Conservation (phyloP, 345 rosid genomes). For the Mangifera indica region DNA sequence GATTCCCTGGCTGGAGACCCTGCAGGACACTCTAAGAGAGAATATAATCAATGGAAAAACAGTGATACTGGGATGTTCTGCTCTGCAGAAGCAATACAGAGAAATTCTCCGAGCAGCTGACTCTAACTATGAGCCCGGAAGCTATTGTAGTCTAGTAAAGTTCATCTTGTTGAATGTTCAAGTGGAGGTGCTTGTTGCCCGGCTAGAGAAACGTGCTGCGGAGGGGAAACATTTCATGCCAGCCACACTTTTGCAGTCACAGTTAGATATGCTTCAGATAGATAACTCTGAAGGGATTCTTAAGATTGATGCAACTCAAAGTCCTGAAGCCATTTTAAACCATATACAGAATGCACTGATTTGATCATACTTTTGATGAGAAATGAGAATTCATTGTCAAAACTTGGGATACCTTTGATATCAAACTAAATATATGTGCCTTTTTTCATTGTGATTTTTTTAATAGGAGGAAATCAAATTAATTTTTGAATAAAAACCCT, state of each 20-base stretch:
- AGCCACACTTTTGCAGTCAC: conserved; percentile 28
- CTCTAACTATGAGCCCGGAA: conserved; percentile 41
- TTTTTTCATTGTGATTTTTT: no score
- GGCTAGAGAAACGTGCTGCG: conserved; percentile 58
- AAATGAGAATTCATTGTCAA: background rate
- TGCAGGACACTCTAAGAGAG: conserved; percentile 46
- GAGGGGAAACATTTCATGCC: conserved; percentile 87
- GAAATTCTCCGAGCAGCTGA: conserved; percentile 73
- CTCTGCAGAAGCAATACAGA: conserved; percentile 64
- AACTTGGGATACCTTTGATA: background rate
- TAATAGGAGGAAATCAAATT: no score
- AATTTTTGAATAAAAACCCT: no score
- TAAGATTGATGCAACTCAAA: conserved; percentile 54
- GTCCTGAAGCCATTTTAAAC: conserved; percentile 44
- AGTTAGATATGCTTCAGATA: conserved; percentile 15
- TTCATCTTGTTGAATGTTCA: conserved; percentile 61
- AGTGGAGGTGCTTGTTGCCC: conserved; percentile 51
- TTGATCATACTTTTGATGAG: background rate
- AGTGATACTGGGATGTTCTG: conserved; percentile 66
- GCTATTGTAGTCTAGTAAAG: conserved; percentile 35
- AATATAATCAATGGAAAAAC: conserved; percentile 41
- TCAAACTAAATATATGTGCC: background rate
- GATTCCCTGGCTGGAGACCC: conserved; percentile 71
- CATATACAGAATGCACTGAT: conserved; percentile 11
- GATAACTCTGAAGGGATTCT: conserved; percentile 60